These are phyloP conservation scores for Neofusicoccum cordaticola DNA, from an alignment of 2,329 filamentous ascomycete species.

Conservation along the genomic window DNA sequence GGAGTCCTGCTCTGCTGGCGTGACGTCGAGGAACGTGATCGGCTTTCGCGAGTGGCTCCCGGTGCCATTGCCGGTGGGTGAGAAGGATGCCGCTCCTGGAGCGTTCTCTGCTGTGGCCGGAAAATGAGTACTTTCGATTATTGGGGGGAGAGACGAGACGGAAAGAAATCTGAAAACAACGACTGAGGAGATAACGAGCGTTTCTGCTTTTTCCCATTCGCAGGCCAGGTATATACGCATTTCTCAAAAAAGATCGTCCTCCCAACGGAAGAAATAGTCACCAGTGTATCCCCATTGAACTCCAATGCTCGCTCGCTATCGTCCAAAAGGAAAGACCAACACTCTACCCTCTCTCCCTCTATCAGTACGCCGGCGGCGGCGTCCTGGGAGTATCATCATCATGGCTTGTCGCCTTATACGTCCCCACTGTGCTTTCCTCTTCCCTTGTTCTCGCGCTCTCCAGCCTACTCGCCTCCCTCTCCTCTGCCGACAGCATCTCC, in stretches of 20 bases:
- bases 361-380: background rate
- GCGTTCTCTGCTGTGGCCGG: too few relatives aligned
- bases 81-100: too few relatives aligned
- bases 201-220: background rate
- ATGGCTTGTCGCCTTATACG: too few relatives aligned
- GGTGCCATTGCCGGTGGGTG: too few relatives aligned
- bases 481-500: background rate
- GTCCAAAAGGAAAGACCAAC: background rate
- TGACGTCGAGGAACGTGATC: too few relatives aligned
- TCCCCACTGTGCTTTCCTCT: background rate
- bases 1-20: too few relatives aligned
- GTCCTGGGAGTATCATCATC: background rate
- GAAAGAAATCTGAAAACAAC: too few relatives aligned
- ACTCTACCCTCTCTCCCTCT: too few relatives aligned
- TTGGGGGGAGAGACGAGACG: too few relatives aligned
- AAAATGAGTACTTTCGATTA: too few relatives aligned
- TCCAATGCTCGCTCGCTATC: background rate
- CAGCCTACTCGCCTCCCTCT: background rate
- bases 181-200: too few relatives aligned
- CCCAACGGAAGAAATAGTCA: background rate
- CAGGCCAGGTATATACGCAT: background rate
- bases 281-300: background rate
- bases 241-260: background rate
- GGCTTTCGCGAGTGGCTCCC: too few relatives aligned
- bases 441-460: background rate